A percentile compares a stretch with the other conserved stretches of the same genome.
phyloP scores from a whole-genome alignment of 306 rosid species.

The Glycine soja region DNA sequence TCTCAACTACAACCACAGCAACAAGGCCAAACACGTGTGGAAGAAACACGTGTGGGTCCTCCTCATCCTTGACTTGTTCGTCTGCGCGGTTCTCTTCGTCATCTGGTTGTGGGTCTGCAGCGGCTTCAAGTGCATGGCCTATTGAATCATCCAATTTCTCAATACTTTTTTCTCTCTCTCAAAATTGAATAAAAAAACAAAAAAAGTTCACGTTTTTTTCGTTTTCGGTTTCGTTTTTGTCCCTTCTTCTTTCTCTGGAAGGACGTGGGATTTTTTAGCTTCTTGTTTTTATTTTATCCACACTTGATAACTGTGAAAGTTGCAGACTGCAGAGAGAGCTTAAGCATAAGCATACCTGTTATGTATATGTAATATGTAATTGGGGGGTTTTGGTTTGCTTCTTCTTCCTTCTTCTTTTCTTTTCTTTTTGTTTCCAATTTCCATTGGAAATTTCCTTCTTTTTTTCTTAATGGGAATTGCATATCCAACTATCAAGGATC shows the following conservation, averaged over 20 bases:
- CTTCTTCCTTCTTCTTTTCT: no score
- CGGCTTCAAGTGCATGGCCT: constrained; percentile 84
- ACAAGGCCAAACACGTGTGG: constrained; percentile 83
- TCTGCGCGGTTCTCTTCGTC: constrained; percentile 74
- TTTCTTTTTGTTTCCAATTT: constrained; percentile 37
- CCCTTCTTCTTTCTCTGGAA: constrained; percentile 2
- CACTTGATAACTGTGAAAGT: not conserved
- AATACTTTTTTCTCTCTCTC: no score
- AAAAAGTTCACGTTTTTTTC: not conserved
- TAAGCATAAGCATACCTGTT: not conserved
- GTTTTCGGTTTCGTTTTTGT: constrained; percentile 31
- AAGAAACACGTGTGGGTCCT: constrained; percentile 93
- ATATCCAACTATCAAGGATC: constrained; percentile 23
- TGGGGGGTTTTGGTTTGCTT: constrained; percentile 40
- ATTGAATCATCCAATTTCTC: constrained; percentile 36
- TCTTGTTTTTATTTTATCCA: not conserved
- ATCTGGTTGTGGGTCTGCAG: constrained; percentile 97
- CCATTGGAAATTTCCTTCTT: constrained; percentile 42
- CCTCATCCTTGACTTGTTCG: constrained; percentile 73
- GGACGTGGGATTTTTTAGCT: constrained; percentile 43
- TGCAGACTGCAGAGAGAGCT: constrained; percentile 27
- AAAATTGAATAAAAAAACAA: no score
- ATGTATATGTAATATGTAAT: constrained; percentile 35
- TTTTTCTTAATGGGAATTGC: constrained; percentile 47
- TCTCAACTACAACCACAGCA: constrained; percentile 51